Base-by-base conservation (phyloP, 2,329 filamentous ascomycete genomes). In the Penicillium sp. region DNA sequence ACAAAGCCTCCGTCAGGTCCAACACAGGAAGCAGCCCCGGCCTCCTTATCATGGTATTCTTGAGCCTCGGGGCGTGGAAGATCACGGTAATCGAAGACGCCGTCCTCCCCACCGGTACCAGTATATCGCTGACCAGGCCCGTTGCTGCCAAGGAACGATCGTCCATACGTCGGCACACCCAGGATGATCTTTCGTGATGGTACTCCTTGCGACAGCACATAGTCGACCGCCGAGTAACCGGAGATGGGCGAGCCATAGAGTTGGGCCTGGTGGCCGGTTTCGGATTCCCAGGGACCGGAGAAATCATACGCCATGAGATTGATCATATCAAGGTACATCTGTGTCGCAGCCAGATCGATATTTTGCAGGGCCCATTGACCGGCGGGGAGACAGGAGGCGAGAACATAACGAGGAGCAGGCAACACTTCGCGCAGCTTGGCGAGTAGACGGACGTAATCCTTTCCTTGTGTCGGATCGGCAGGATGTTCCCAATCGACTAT, bases 291-390 rank as follows among this genome's bases (percentile, higher is more conserved):
- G 3, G 85, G 80, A 1, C 90, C 90, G 27, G 84, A 87, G 69
- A 93, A 90, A 73, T 95, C 90, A 74, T 92, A 95, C 1, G 90
- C 85, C 84, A 89, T 91, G 37, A 95, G 78, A 72, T 94, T 94
- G 72, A 95, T 78, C 62, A 88, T 83, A 73, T 94, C 89, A 37
- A 95, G 80, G 65, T 90, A 87, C 47, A 84, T 77, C 51, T 87
- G 82, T 11, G 87, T 85, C 57, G 81, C 78, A 22, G 75, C 77
- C 11, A 94, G 78, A 70, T 92, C 85, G 70, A 94, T 89, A 69
- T 89, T 82, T 66, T 86, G 84, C 55, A 95, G 78, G 0, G 87
- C 82, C 76, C 85, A 84, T 70, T 85, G 82, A 41, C 82, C 85
- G 11, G 88, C 89, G 3, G 91, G 89, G 5, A 95, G 82, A 36